Conservation (phyloP, 805 yeast species). For the Blastobotrys americana region DNA sequence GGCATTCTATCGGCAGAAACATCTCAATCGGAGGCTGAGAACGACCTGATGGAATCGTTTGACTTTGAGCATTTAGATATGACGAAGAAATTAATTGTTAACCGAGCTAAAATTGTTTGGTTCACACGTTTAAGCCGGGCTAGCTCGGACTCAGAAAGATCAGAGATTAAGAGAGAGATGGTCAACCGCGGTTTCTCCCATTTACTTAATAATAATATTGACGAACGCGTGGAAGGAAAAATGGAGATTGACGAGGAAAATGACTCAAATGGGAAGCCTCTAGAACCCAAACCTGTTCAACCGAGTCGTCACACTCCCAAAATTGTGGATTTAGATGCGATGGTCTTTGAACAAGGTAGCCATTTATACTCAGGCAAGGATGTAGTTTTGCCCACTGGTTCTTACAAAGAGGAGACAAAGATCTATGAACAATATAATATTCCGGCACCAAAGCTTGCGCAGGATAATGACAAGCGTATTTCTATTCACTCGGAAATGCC, state of each 20-base stretch:
- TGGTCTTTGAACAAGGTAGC: constrained; percentile 66
- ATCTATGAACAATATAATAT: constrained; percentile 82
- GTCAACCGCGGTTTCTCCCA: constrained; percentile 28
- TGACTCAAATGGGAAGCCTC: constrained; percentile 3
- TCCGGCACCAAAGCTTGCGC: constrained; percentile 69
- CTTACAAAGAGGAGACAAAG: constrained; percentile 65
- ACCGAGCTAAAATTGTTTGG: constrained; percentile 48
- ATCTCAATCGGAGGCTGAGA: constrained; percentile 43
- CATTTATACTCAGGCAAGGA: constrained; percentile 59
- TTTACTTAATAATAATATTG: constrained; percentile 16
- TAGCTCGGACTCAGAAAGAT: constrained; percentile 29
- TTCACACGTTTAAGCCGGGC: constrained; percentile 42
- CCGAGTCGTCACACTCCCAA: constrained; percentile 30
- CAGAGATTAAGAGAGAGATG: constrained; percentile 39
- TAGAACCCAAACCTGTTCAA: constrained; percentile 20
- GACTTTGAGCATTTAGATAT: constrained; percentile 45
- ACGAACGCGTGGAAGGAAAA: constrained; percentile 9
- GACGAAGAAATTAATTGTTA: constrained; percentile 42
- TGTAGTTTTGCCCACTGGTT: constrained; percentile 73
- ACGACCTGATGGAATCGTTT: constrained; percentile 46
- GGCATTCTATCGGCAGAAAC: constrained; percentile 35
- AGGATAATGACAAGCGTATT: constrained; percentile 15
- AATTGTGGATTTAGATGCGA: constrained; percentile 54
- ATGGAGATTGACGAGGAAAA: constrained; percentile 1
- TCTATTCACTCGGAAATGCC: constrained; percentile 50